Conservation (phyloP, 2,329 filamentous ascomycete species). For the Venturiaceae sp. region DNA sequence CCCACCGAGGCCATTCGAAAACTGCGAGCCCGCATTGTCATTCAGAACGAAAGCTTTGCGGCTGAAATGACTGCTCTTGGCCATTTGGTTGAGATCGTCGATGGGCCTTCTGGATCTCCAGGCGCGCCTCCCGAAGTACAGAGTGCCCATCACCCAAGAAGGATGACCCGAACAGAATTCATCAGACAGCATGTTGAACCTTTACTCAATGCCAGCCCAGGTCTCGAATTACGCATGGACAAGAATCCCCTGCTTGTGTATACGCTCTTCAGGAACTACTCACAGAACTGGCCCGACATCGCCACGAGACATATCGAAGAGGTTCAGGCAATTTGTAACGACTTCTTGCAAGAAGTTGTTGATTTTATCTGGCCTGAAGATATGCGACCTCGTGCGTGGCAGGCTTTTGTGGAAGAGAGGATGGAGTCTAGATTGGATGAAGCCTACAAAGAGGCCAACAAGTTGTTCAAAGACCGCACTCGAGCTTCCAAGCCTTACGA, state of each 20-base stretch:
- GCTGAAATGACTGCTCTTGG: constrained; percentile 4
- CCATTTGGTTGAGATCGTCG: constrained; percentile 4
- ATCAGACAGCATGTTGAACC: constrained; percentile 8
- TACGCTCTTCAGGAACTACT: constrained; percentile 7
- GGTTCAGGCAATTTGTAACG: constrained; percentile 7
- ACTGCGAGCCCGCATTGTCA: constrained; percentile 6
- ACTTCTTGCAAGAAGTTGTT: constrained; percentile 8
- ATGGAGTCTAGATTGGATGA: constrained; percentile 6
- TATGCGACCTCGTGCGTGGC: constrained; percentile 6
- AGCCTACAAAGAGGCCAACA: constrained; percentile 4
- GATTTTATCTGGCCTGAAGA: constrained; percentile 5
- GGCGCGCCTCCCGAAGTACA: not conserved
- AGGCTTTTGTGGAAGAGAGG: constrained; percentile 6
- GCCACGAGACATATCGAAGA: constrained; percentile 6
- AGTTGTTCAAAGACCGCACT: constrained; percentile 7
- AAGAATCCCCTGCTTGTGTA: constrained; percentile 8
- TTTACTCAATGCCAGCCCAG: constrained; percentile 6
- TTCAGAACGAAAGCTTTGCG: constrained; percentile 8
- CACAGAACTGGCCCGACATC: constrained; percentile 6
- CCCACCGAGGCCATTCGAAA: constrained; percentile 2
- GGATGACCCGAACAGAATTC: constrained; percentile 6
- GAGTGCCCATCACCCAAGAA: not conserved
- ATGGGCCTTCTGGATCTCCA: not conserved
- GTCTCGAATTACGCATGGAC: constrained; percentile 7
- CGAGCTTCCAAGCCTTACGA: constrained; percentile 8